Percentiles rank a stretch among this genome's conserved stretches.
phyloP scores from a whole-genome alignment of 257 asterid species.

The Nicotiana attenuata region DNA sequence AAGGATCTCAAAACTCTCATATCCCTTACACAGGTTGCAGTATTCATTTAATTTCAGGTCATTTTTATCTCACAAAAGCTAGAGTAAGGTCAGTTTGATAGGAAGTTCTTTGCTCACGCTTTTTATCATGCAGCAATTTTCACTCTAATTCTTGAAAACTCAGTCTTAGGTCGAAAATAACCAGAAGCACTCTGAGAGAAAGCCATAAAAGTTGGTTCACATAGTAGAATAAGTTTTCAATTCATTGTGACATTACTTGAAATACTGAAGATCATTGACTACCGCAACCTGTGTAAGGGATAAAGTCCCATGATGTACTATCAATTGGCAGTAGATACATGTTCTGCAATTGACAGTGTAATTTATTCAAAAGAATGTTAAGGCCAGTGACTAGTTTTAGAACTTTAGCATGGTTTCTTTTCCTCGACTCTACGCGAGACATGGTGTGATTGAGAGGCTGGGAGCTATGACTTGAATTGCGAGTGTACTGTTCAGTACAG shows the following conservation, averaged over 20 bases:
- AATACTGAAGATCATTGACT: background rate
- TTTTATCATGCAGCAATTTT: background rate
- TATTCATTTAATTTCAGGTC: background rate
- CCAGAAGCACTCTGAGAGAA: background rate
- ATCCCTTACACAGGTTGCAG: background rate
- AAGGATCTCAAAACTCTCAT: background rate
- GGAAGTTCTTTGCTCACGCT: background rate
- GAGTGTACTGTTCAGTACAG: no score
- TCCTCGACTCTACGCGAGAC: no score
- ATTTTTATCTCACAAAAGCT: background rate
- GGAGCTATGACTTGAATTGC: no score
- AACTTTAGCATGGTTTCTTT: background rate
- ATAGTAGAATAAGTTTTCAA: background rate
- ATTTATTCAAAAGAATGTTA: background rate
- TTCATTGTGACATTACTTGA: background rate
- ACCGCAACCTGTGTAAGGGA: no score
- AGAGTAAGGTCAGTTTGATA: background rate
- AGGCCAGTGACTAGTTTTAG: background rate
- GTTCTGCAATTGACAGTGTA: background rate
- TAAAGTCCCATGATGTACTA: no score
- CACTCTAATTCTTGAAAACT: background rate
- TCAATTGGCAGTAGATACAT: background rate
- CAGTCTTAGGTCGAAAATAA: background rate
- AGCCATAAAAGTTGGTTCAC: background rate
- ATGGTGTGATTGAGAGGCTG: no score